These are phyloP conservation scores for Irpex sp. DNA, from an alignment of 1,284 basidiomycete species.

Conservation along the genomic window DNA sequence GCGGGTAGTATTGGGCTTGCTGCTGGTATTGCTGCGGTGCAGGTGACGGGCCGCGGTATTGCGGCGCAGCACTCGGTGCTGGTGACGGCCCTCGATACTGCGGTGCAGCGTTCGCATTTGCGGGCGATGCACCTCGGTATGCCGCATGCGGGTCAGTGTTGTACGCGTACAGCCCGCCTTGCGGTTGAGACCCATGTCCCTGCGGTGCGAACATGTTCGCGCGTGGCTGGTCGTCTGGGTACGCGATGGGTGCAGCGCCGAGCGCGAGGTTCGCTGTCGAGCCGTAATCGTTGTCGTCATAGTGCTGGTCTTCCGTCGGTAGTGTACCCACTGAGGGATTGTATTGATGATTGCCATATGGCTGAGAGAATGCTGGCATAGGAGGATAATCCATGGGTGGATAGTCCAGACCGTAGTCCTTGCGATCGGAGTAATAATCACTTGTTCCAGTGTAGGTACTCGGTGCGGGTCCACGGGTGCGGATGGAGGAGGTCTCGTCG, in stretches of 20 bases:
- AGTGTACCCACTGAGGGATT: slow-evolving; percentile 54
- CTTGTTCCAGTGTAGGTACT: slow-evolving; percentile 52
- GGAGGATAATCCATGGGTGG: slow-evolving; percentile 42
- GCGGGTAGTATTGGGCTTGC: slow-evolving; percentile 17
- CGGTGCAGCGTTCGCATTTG: not conserved
- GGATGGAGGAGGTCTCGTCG: slow-evolving; percentile 59
- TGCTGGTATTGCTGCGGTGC: slow-evolving; percentile 12
- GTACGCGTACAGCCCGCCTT: slow-evolving; percentile 8
- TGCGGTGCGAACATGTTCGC: slow-evolving; percentile 6
- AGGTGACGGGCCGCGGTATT: slow-evolving; percentile 4
- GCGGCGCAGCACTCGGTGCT: not conserved
- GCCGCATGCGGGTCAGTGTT: slow-evolving; percentile 6
- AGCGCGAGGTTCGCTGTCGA: slow-evolving; percentile 55
- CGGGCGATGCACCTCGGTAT: slow-evolving; percentile 9
- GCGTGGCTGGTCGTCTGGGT: slow-evolving; percentile 20
- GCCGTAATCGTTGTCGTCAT: slow-evolving; percentile 63
- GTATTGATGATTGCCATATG: slow-evolving; percentile 49
- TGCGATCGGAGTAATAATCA: slow-evolving; percentile 52
- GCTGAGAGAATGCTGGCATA: slow-evolving; percentile 67
- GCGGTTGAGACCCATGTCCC: slow-evolving; percentile 7
- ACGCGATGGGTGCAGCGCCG: slow-evolving; percentile 52
- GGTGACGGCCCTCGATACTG: not conserved
- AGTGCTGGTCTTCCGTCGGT: slow-evolving; percentile 37
- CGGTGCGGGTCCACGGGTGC: slow-evolving; percentile 47
- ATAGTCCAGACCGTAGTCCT: slow-evolving; percentile 39